Percentiles rank a stretch among this genome's conserved stretches.
Conservation (phyloP, 2,329 filamentous ascomycete species). For the Proliferodiscus dingleyae region DNA sequence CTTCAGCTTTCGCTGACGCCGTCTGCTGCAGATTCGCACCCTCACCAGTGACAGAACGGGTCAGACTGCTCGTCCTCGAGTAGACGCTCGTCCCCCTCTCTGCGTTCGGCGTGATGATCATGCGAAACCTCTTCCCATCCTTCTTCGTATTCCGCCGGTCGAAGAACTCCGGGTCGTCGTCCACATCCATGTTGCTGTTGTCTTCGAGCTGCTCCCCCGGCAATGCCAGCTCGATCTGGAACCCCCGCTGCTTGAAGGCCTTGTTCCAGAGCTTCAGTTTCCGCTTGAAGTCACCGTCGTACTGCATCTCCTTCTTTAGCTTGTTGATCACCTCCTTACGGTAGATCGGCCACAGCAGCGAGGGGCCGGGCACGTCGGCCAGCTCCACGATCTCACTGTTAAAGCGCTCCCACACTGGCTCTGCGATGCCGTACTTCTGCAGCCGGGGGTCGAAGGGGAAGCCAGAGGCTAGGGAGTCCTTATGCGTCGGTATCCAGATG, state of each 20-base stretch:
- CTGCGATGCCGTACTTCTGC: slow-evolving; percentile 20
- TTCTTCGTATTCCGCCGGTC: slow-evolving; percentile 12
- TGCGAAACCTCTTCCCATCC: slow-evolving; percentile 20
- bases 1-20: neutral
- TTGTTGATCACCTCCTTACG: slow-evolving; percentile 18
- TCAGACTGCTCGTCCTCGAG: slow-evolving; percentile 21
- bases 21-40: slow-evolving; percentile 2
- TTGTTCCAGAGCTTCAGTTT: slow-evolving; percentile 21
- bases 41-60: slow-evolving; percentile 16
- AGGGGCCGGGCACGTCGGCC: slow-evolving; percentile 14
- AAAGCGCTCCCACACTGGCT: slow-evolving; percentile 23
- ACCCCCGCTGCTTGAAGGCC: slow-evolving; percentile 6
- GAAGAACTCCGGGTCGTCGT: slow-evolving; percentile 16
- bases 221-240: slow-evolving; percentile 21
- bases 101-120: slow-evolving; percentile 21
- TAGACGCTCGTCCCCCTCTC: slow-evolving; percentile 22
- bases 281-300: slow-evolving; percentile 19
- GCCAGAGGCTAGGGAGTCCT: slow-evolving; percentile 17
- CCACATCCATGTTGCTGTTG: slow-evolving; percentile 11
- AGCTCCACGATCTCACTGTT: slow-evolving; percentile 17
- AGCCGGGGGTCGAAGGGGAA: slow-evolving; percentile 23
- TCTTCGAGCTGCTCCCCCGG: slow-evolving; percentile 12
- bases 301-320: slow-evolving; percentile 21
- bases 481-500: slow-evolving; percentile 21
- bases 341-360: slow-evolving; percentile 17